Percentiles rank a stretch among this genome's conserved stretches.
phyloP scores from a whole-genome alignment of 2,329 filamentous ascomycete genomes.

The Colletotrichum magnum region DNA sequence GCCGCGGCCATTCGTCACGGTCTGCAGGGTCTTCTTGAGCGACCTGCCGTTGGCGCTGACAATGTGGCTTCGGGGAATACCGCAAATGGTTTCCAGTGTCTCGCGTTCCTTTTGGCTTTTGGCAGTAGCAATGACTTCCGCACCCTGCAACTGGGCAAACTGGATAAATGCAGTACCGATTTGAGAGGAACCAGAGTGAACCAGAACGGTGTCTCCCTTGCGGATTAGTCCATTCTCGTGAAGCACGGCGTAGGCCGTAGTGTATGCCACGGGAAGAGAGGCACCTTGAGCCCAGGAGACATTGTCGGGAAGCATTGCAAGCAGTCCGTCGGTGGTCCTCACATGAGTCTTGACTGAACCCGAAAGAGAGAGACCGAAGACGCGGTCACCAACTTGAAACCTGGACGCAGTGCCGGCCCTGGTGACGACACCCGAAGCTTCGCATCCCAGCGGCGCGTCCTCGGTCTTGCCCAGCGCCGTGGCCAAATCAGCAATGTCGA shows the following conservation, averaged over 20 bases:
- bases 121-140: constrained; percentile 50
- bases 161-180: constrained; percentile 54
- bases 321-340: constrained; percentile 39
- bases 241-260: constrained; percentile 50
- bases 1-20: constrained; percentile 47
- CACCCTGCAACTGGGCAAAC: constrained; percentile 48
- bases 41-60: constrained; percentile 44
- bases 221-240: constrained; percentile 46
- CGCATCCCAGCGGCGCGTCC: constrained; percentile 44
- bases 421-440: constrained; percentile 52
- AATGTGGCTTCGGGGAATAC: constrained; percentile 45
- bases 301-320: constrained; percentile 53
- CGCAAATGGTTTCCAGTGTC: constrained; percentile 44
- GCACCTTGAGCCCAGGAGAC: constrained; percentile 56
- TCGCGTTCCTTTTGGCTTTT: constrained; percentile 46
- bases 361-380: constrained; percentile 42
- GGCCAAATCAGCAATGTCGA: constrained; percentile 61
- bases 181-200: constrained; percentile 53
- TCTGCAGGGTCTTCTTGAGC: constrained; percentile 48
- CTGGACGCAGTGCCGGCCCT: constrained; percentile 48
- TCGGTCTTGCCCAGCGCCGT: constrained; percentile 47
- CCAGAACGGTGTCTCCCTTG: constrained; percentile 49
- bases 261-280: constrained; percentile 46
- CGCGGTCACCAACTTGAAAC: constrained; percentile 50
- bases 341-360: constrained; percentile 43